A percentile compares a stretch with the other conserved stretches of the same genome.
Conservation (phyloP, 2,329 filamentous ascomycete species). For the Penicillium sp. region DNA sequence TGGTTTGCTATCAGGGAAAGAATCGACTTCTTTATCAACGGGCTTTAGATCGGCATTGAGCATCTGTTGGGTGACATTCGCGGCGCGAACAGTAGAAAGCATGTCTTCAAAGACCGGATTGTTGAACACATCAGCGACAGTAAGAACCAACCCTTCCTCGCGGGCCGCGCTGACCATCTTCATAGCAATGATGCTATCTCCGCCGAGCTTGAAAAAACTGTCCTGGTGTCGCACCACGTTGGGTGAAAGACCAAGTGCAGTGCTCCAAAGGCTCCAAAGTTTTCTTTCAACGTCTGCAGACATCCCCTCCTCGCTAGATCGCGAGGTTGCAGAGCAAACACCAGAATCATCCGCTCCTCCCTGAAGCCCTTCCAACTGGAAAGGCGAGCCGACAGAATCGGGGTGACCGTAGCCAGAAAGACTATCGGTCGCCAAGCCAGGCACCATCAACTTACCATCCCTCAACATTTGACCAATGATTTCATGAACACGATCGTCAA, state of each 20-base stretch:
- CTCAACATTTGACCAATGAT: conserved; percentile 39
- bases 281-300: conserved; percentile 37
- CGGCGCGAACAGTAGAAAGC: conserved; percentile 35
- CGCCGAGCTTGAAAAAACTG: conserved; percentile 49
- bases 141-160: conserved; percentile 44
- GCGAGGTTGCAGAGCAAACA: conserved; percentile 34
- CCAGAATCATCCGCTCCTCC: conserved; percentile 27
- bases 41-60: conserved; percentile 27
- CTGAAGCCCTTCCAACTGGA: conserved; percentile 18
- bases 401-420: conserved; percentile 19
- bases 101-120: conserved; percentile 47
- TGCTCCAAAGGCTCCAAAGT: conserved; percentile 45
- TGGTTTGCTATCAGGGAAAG: conserved; percentile 20
- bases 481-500: conserved; percentile 41
- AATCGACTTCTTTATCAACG: conserved; percentile 18
- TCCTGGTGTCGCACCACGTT: conserved; percentile 40
- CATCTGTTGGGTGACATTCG: conserved; percentile 28
- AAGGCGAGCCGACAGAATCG: conserved; percentile 24
- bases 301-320: conserved; percentile 34
- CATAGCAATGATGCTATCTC: conserved; percentile 49
- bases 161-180: conserved; percentile 46
- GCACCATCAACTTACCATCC: conserved; percentile 31
- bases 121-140: conserved; percentile 50
- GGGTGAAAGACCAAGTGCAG: conserved; percentile 38
- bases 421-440: conserved; percentile 17